Evolutionary conservation across 2,329 filamentous ascomycete species (phyloP).

Genomic region (Diaporthe sp.): DNA sequence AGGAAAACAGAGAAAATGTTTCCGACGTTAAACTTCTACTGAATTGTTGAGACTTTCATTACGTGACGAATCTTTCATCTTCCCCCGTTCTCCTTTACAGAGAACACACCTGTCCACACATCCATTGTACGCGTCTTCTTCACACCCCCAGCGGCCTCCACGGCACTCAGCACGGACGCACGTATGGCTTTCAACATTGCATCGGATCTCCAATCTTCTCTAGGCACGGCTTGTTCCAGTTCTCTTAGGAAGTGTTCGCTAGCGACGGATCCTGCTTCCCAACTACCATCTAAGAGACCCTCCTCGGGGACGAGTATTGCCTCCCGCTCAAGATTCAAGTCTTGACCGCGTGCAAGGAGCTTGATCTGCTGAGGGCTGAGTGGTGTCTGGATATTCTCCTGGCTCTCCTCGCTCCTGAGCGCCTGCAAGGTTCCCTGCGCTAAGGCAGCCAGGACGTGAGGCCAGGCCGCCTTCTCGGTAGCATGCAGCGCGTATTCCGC

Average conservation of each 20-base stretch:
- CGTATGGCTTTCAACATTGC: slow-evolving; percentile 43
- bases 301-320: slow-evolving; percentile 47
- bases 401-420: slow-evolving; percentile 46
- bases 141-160: slow-evolving; percentile 42
- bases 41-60: no score
- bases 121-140: slow-evolving; percentile 53
- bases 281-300: slow-evolving; percentile 56
- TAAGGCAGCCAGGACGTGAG: slow-evolving; percentile 64
- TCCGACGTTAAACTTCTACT: no score
- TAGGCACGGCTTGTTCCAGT: slow-evolving; percentile 42
- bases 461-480: slow-evolving; percentile 48
- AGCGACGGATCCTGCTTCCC: slow-evolving; percentile 54
- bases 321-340: slow-evolving; percentile 52
- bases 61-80: background rate
- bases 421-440: slow-evolving; percentile 55
- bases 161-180: slow-evolving; percentile 45
- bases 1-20: no score
- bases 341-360: slow-evolving; percentile 45
- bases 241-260: slow-evolving; percentile 45
- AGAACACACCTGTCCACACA: slow-evolving; percentile 46
- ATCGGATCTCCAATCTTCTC: slow-evolving; percentile 42
- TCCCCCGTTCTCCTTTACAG: background rate
- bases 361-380: slow-evolving; percentile 54
- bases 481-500: slow-evolving; percentile 59
- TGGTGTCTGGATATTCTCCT: slow-evolving; percentile 59